Evolutionary conservation across 768 basidiomycete species (phyloP).

Genomic region (Macrolepiota albuminosa): DNA sequence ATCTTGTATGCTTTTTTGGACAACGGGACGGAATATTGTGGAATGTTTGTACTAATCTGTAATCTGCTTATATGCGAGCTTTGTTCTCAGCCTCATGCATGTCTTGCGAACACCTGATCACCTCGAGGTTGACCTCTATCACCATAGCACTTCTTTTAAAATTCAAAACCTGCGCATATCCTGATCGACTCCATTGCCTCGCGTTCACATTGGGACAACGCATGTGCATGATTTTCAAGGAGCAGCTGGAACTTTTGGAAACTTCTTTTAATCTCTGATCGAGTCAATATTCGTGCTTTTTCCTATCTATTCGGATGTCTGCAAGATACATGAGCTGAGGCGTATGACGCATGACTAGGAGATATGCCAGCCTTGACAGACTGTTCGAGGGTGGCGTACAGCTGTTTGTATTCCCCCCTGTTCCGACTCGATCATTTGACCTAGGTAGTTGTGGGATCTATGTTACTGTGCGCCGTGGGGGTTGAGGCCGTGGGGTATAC

Average conservation of each 20-base stretch:
- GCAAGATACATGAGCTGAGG: neutral
- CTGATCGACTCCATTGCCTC: conserved; percentile 9
- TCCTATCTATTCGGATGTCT: neutral
- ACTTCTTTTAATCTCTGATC: neutral
- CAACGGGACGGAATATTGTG: neutral
- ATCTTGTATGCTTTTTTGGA: conserved; percentile 7
- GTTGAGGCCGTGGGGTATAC: neutral
- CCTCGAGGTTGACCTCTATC: neutral
- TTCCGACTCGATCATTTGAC: neutral
- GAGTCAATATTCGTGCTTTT: neutral
- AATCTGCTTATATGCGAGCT: neutral
- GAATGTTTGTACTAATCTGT: conserved; percentile 11
- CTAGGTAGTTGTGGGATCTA: neutral
- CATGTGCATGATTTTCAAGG: conserved; percentile 13
- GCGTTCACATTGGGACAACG: conserved; percentile 19
- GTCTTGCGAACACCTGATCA: conserved; percentile 4
- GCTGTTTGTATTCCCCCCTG: neutral
- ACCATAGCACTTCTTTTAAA: conserved; percentile 9
- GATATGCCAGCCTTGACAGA: neutral
- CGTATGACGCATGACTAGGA: neutral
- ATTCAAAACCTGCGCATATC: conserved; percentile 6
- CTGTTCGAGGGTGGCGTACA: neutral
- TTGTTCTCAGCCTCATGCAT: neutral
- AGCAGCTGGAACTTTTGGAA: neutral
- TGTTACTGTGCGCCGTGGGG: neutral